Conservation (phyloP, 139 green algal genomes). For the Micractinium sp. region DNA sequence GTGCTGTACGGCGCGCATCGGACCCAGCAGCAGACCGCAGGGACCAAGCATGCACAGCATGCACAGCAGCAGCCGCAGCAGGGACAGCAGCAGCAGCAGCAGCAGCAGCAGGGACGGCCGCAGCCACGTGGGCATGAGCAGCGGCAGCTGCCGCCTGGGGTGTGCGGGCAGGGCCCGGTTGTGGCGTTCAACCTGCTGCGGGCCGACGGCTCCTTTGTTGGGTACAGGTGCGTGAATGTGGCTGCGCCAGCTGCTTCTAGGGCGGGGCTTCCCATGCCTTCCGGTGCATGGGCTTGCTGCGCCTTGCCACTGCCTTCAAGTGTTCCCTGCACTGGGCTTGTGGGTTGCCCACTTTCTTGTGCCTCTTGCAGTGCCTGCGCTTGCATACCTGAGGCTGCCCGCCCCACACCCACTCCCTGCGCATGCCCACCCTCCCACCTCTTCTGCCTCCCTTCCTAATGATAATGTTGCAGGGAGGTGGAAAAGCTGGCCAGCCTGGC, state of each 20-base stretch:
- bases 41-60: neutral
- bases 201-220: constrained; percentile 74
- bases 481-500: constrained; percentile 73
- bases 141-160: neutral
- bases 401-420: neutral
- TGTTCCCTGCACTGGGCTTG: neutral
- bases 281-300: no score
- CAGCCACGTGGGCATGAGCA: no score
- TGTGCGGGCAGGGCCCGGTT: constrained; percentile 72
- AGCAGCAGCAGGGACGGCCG: neutral
- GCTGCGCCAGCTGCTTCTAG: neutral
- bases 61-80: neutral
- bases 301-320: no score
- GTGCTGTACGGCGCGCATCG: constrained; percentile 71
- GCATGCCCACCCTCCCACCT: neutral
- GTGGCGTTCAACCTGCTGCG: constrained; percentile 88
- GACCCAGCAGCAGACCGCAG: neutral
- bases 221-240: constrained; percentile 53
- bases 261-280: no score
- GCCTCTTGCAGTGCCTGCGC: no score
- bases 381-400: no score
- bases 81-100: neutral
- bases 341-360: no score
- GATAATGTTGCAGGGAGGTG: constrained; percentile 55
- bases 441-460: neutral